A percentile compares a stretch with the other conserved stretches of the same genome.
These are phyloP conservation scores for Xylaria longipes DNA, from an alignment of 495 filamentous ascomycete genomes.

Conservation along the genomic window DNA sequence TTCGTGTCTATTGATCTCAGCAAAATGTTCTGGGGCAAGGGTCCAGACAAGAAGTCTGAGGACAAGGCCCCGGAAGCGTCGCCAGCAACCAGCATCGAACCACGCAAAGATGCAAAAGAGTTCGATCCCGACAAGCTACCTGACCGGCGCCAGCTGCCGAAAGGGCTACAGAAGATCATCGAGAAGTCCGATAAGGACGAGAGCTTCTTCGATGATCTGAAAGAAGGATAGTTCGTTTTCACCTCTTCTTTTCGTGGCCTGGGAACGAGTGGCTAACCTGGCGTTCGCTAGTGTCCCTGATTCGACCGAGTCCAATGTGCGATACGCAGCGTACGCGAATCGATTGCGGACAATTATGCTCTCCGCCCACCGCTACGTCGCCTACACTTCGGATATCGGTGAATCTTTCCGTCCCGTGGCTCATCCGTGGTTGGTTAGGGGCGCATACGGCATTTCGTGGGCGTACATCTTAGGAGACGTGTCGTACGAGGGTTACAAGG, in stretches of 20 bases:
- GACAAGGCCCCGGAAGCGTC: constrained; percentile 38
- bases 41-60: constrained; percentile 49
- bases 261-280: constrained; percentile 8
- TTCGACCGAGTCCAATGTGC: constrained; percentile 81
- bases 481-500: constrained; percentile 92
- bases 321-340: constrained; percentile 92
- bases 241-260: constrained; percentile 18
- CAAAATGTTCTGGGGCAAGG: constrained; percentile 49
- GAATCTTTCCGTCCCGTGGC: constrained; percentile 95
- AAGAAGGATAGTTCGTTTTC: constrained; percentile 76
- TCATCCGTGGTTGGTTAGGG: constrained; percentile 78
- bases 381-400: constrained; percentile 96
- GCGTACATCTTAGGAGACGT: constrained; percentile 91
- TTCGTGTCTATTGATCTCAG: background rate
- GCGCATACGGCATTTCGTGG: constrained; percentile 93
- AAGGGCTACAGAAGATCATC: constrained; percentile 72
- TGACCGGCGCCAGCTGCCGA: constrained; percentile 67
- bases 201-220: constrained; percentile 77
- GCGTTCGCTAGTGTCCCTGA: constrained; percentile 62
- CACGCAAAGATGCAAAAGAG: constrained; percentile 42
- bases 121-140: constrained; percentile 59
- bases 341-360: constrained; percentile 87
- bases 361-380: constrained; percentile 93
- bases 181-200: constrained; percentile 72
- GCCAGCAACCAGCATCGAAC: constrained; percentile 35